Conservation (phyloP, 306 rosid species). For the Arachis hypogaea region DNA sequence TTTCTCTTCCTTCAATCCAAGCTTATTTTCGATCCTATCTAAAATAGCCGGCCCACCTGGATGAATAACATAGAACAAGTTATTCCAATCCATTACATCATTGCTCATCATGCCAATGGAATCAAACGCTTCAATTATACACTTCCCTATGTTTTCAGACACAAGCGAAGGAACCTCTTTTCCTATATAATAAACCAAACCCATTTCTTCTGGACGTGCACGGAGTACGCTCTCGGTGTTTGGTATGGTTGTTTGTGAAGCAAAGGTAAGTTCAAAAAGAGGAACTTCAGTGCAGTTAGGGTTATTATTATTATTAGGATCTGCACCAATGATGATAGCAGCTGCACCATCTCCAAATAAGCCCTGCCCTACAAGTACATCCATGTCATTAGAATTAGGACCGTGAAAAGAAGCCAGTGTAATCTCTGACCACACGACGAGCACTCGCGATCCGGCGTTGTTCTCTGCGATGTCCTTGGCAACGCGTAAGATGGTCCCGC, state of each 20-base stretch:
- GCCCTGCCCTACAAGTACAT: slow-evolving; percentile 17
- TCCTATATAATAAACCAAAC: not conserved
- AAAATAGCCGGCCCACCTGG: slow-evolving; percentile 27
- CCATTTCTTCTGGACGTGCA: not conserved
- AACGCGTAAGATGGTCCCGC: not conserved
- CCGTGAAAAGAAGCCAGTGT: not conserved
- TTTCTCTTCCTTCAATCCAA: slow-evolving; percentile 20
- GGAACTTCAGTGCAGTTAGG: not conserved
- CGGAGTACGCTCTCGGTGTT: not conserved
- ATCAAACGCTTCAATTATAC: not conserved
- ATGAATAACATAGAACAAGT: slow-evolving; percentile 23
- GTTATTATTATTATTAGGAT: not conserved
- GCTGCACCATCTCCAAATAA: slow-evolving; percentile 31
- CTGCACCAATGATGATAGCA: slow-evolving; percentile 7
- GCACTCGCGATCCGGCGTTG: slow-evolving; percentile 29
- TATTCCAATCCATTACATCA: slow-evolving; percentile 12
- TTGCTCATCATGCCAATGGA: not conserved
- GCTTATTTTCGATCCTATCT: slow-evolving; percentile 3
- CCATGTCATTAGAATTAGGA: not conserved
- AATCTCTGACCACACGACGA: slow-evolving; percentile 1
- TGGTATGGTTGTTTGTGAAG: slow-evolving; percentile 1
- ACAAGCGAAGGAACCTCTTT: not conserved
- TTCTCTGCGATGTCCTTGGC: slow-evolving; percentile 24
- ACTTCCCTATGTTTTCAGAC: slow-evolving; percentile 5
- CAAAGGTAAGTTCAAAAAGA: slow-evolving; percentile 9